Percentiles rank a stretch among this genome's conserved stretches.
These are phyloP conservation scores for Saccharomyces mikatae DNA, from an alignment of 805 yeast genomes.

Conservation along the genomic window DNA sequence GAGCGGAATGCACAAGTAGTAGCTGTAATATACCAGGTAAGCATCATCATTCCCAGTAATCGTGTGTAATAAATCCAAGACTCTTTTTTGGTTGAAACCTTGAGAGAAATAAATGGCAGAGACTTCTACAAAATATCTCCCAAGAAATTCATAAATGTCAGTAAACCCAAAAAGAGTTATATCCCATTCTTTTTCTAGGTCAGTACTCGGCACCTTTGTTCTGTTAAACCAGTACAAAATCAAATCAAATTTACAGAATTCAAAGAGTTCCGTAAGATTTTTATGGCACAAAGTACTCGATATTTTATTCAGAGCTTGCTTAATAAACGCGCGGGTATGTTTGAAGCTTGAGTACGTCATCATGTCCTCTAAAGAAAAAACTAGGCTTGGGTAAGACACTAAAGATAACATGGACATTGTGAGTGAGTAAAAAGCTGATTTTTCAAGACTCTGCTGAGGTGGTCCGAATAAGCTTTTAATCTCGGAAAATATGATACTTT, in stretches of 20 bases:
- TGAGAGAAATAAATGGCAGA: conserved; percentile 15
- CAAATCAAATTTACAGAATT: conserved; percentile 18
- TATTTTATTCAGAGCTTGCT: conserved; percentile 7
- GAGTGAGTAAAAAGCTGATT: conserved; percentile 20
- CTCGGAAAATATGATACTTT: conserved; percentile 22
- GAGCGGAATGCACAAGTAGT: conserved; percentile 14
- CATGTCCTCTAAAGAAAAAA: conserved; percentile 12
- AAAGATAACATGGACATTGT: conserved; percentile 14
- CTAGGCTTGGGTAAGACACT: conserved; percentile 16
- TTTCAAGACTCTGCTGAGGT: conserved; percentile 23
- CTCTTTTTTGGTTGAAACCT: conserved; percentile 1
- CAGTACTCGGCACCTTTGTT: background rate
- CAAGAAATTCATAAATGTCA: conserved; percentile 8
- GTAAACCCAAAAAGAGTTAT: conserved; percentile 16
- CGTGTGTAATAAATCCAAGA: conserved; percentile 7
- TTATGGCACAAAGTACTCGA: background rate
- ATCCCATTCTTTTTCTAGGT: conserved; percentile 11
- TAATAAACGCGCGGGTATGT: conserved; percentile 19
- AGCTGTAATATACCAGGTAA: conserved; percentile 9
- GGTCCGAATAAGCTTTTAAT: conserved; percentile 16
- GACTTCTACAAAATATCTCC: conserved; percentile 12
- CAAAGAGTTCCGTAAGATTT: conserved; percentile 12
- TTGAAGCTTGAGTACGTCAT: conserved; percentile 3
- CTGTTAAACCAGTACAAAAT: conserved; percentile 13
- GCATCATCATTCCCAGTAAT: conserved; percentile 5